Base-by-base conservation (phyloP, 1,284 basidiomycete species). In the Marasmius fiardii region DNA sequence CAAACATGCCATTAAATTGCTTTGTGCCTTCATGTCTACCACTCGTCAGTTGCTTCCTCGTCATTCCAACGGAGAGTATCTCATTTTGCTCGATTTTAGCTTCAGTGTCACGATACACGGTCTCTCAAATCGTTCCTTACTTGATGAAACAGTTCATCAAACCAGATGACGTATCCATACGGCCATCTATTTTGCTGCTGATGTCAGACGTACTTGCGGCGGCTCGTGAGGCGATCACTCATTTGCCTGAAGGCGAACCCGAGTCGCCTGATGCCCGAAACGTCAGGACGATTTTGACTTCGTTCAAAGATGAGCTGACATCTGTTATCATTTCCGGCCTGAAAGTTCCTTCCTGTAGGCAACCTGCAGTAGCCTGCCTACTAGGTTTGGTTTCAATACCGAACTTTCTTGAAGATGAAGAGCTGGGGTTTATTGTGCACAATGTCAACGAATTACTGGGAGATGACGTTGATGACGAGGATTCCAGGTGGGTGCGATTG, bases 401-500 rank as follows among this genome's bases (percentile, higher is more conserved):
- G 1, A 70, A 71, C 0, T 79, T 95, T 44, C 73, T 95, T 28
- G 74, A 80, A 0, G 77, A 85, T 50, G 80, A 86, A 28, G 95
- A 98, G 67, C 70, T 93, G 2, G 82, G 85, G 11, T 93, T 89
- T 66, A 74, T 94, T 43, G 89, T 95, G 1, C 85, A 88, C 56
- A 86, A 83, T 53, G 78, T 91, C 31, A 86, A 92, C 63, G 87
- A 92, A 49, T 71, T 94, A 10, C 70, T 93, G 33, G 72, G 80
- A 35, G 76, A 77, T 21, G 75, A 80, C 37, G 74, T 77, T 26
- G 80, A 84, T 14, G 73, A 81, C 35, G 76, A 77, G 21, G 75
- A 80, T 41, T 74, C 77, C 24, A 20, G 74, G 69, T 5, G 79
- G 81, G 20, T 34, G 37, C 18, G 6, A 37, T 6, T 21, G 35